Conservation (phyloP, 495 filamentous ascomycete genomes). For the Amniculicola lignicola region DNA sequence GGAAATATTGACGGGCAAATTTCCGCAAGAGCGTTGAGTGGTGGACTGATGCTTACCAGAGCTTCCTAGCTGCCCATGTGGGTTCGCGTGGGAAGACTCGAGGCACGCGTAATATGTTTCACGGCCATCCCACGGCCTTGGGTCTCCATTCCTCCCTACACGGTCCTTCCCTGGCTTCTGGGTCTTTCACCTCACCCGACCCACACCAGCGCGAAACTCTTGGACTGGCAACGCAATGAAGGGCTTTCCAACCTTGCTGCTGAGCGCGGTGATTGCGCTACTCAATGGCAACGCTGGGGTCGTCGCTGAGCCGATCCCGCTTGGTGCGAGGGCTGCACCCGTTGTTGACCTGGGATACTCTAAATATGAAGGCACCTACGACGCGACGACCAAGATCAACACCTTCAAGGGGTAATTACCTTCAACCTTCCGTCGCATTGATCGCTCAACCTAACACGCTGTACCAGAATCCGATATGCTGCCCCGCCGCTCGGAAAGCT, state of each 20-base stretch:
- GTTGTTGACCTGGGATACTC: constrained; percentile 34
- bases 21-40: neutral
- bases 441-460: constrained; percentile 1
- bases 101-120: neutral
- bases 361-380: constrained; percentile 20
- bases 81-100: neutral
- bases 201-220: neutral
- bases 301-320: constrained; percentile 10
- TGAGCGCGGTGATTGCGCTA: constrained; percentile 17
- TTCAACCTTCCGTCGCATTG: neutral
- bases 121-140: constrained; percentile 10
- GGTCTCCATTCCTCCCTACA: neutral
- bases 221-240: neutral
- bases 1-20: neutral
- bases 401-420: constrained; percentile 27
- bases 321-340: constrained; percentile 8
- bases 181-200: neutral
- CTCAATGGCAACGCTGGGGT: neutral
- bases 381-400: constrained; percentile 6
- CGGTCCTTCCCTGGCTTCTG: neutral
- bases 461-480: constrained; percentile 34
- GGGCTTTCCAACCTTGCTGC: neutral
- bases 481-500: constrained; percentile 35
- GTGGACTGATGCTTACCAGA: neutral
- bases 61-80: neutral